phyloP scores from a whole-genome alignment of 495 filamentous ascomycete genomes.

The Hyaloscypha hepaticicola region DNA sequence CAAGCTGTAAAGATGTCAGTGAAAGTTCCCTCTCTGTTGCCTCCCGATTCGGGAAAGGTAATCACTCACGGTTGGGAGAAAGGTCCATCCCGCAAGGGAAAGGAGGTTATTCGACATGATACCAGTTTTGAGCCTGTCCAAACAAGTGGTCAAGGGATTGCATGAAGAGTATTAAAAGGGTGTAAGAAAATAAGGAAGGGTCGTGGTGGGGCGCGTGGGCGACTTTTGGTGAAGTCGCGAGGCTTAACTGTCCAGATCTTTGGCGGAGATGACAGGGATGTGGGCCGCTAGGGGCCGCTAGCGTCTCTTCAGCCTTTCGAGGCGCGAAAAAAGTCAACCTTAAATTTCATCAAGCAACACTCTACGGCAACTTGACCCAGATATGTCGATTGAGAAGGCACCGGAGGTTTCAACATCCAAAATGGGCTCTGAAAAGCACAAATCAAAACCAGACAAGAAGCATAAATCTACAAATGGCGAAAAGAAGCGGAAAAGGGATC shows the following conservation, averaged over 20 bases:
- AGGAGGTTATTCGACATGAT: constrained; percentile 46
- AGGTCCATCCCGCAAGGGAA: constrained; percentile 76
- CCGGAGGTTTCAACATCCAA: not conserved
- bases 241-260: constrained; percentile 12
- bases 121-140: not conserved
- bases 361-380: not conserved
- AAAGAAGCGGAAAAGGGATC: constrained; percentile 55
- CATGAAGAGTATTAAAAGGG: not conserved
- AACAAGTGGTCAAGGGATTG: constrained; percentile 6
- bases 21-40: not conserved
- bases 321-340: constrained; percentile 15
- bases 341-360: constrained; percentile 4
- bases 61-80: constrained; percentile 69
- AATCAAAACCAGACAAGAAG: constrained; percentile 28
- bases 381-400: constrained; percentile 28
- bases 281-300: constrained; percentile 21
- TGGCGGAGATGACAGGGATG: not conserved
- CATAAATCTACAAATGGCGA: constrained; percentile 40
- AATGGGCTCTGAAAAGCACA: constrained; percentile 32
- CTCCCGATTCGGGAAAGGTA: not conserved
- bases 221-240: not conserved
- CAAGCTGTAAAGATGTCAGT: constrained; percentile 53
- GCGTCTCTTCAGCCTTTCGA: constrained; percentile 11
- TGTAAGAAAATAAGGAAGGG: not conserved
- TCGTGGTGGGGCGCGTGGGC: not conserved